Evolutionary conservation across 2,329 filamentous ascomycete genomes (phyloP), one percentile per base, ranked within the genome.

Genomic region (Fusarium dimerum): DNA sequence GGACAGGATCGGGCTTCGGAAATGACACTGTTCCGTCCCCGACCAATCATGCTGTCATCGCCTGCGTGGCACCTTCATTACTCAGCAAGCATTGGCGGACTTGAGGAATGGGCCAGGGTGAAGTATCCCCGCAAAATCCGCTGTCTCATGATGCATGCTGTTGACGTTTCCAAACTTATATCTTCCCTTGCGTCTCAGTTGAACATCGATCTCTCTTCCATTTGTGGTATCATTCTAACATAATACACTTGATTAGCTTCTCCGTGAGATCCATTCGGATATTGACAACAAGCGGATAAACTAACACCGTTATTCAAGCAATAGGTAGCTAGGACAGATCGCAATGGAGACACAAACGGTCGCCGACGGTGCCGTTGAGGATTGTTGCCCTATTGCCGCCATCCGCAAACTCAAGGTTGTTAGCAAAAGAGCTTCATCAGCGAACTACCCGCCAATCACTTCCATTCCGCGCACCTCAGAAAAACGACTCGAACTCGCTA

Each of bases 381-480:
- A 43, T 16, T 30, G 51, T 36, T 55, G 48, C 39, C 54, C 55
- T 3, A 29, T 62, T 7, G 60, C 59, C 1, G 55, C 64, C 6
- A 36, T 68, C 16, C 61, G 63, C 51, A 68, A 71, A 53, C 45
- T 61, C 29, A 62, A 55, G 20, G 47, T 57, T 20, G 44, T 64
- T 11, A 34, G 48, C 38, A 53, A 61, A 17, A 59, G 56, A 47
- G 60, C 62, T 34, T 49, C 50, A 16, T 50, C 53, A 15, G 57
- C 54, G 5, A 50, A 64, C 3, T 72, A 68, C 46, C 66, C 68
- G 2, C 52, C 68, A 2, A 54, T 67, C 18, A 65, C 64, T 5
- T 68, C 69, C 4, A 71, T 73, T 26, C 70, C 68, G 6, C 61
- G 46, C 16, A 73, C 69, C 6, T 67, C 69, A 5, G 6, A 47